These are phyloP conservation scores for grape (Vitis vinifera) DNA, from an alignment of 164 flowering plant species.

Conservation along the genomic window DNA sequence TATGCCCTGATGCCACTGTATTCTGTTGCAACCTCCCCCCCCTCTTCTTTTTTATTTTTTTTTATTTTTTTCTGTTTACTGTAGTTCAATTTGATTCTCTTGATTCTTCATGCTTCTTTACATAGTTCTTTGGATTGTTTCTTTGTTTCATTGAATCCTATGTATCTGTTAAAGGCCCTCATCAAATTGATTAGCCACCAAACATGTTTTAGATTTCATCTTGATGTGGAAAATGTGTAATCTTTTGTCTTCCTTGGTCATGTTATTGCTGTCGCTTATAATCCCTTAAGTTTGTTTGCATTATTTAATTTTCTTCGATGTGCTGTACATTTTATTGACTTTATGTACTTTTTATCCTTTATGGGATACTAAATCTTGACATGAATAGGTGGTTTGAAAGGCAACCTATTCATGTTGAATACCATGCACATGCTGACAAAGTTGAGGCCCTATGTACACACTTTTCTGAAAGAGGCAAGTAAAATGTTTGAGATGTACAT, in stretches of 20 bases:
- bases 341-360: neutral
- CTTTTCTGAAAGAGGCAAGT: slow-evolving; percentile 74
- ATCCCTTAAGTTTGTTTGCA: neutral
- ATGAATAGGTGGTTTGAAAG: slow-evolving; percentile 41
- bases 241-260: neutral
- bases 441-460: slow-evolving; percentile 77
- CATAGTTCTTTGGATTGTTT: too few relatives aligned
- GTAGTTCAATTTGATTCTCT: too few relatives aligned
- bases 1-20: too few relatives aligned
- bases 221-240: neutral
- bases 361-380: neutral
- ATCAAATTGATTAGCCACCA: too few relatives aligned
- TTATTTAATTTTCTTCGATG: neutral
- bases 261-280: neutral
- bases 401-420: slow-evolving; percentile 57
- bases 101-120: too few relatives aligned
- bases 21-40: too few relatives aligned
- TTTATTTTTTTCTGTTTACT: too few relatives aligned
- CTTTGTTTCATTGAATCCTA: too few relatives aligned
- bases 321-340: neutral
- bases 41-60: too few relatives aligned
- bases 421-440: slow-evolving; percentile 74
- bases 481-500: slow-evolving; percentile 82
- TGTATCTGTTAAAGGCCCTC: too few relatives aligned
- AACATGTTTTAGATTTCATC: too few relatives aligned